Conservation (phyloP, 768 basidiomycete species). For the Coprinellus aureogranulatus region DNA sequence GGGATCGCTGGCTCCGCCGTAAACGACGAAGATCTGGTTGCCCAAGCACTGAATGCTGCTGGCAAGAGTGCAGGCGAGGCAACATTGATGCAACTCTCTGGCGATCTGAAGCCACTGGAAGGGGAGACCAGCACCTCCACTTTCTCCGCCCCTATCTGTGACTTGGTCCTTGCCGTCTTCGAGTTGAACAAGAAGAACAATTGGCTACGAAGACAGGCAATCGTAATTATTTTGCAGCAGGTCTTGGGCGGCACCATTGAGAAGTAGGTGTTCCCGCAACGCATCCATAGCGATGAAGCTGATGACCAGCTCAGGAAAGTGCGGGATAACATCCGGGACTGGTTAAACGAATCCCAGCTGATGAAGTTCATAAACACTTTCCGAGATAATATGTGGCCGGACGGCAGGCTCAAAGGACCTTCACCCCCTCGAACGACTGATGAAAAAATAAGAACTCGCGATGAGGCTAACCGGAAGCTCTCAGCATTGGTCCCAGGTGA, state of each 20-base stretch:
- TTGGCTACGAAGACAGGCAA: slow-evolving; percentile 93
- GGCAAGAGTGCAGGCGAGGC: slow-evolving; percentile 67
- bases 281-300: neutral
- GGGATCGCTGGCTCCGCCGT: slow-evolving; percentile 78
- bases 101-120: slow-evolving; percentile 76
- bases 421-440: slow-evolving; percentile 68
- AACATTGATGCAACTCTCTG: slow-evolving; percentile 67
- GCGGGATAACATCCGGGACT: slow-evolving; percentile 67
- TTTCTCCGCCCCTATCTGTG: slow-evolving; percentile 93
- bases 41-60: slow-evolving; percentile 71
- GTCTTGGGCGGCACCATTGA: slow-evolving; percentile 95
- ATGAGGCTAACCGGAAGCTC: slow-evolving; percentile 88
- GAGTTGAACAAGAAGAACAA: slow-evolving; percentile 95
- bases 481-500: slow-evolving; percentile 88
- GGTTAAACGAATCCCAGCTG: slow-evolving; percentile 68
- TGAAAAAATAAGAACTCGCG: slow-evolving; percentile 76
- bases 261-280: slow-evolving; percentile 50
- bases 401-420: slow-evolving; percentile 67
- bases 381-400: slow-evolving; percentile 80
- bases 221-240: slow-evolving; percentile 94
- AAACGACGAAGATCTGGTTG: slow-evolving; percentile 81
- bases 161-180: slow-evolving; percentile 88
- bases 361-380: slow-evolving; percentile 64
- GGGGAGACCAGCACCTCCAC: slow-evolving; percentile 87
- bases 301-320: slow-evolving; percentile 62